phyloP scores from a whole-genome alignment of 176 grass and related monocot species.

The Oryza officinalis region DNA sequence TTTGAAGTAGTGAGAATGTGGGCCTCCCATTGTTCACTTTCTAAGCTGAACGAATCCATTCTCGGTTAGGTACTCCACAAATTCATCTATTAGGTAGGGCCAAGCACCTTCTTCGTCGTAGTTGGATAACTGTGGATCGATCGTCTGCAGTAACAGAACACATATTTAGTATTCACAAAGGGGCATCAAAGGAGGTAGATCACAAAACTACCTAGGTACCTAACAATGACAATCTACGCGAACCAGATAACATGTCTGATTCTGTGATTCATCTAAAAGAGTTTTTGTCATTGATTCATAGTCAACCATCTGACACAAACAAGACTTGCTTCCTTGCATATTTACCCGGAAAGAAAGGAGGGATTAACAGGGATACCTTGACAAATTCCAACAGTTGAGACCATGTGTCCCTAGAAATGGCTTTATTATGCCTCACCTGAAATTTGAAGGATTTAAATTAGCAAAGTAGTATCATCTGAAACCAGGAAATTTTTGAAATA shows the following conservation, averaged over 20 bases:
- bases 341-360: neutral
- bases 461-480: neutral
- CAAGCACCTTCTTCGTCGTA: constrained; percentile 96
- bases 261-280: constrained; percentile 8
- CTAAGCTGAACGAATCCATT: constrained; percentile 67
- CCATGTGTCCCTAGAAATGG: constrained; percentile 98
- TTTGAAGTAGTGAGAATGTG: constrained; percentile 11
- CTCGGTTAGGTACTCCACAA: constrained; percentile 91
- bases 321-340: constrained; percentile 6
- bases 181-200: constrained; percentile 1
- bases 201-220: neutral
- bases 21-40: constrained; percentile 38
- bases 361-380: constrained; percentile 57
- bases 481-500: neutral
- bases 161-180: neutral
- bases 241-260: neutral
- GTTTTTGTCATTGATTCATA: constrained; percentile 3
- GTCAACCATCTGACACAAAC: neutral
- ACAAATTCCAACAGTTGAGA: constrained; percentile 97
- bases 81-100: constrained; percentile 99
- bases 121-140: constrained; percentile 89
- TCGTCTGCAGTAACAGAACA: constrained; percentile 51
- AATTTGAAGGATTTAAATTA: constrained; percentile 28
- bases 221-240: neutral
- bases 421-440: constrained; percentile 94